Conservation (phyloP, 179 eudicot species). For the Patellifolia procumbens region DNA sequence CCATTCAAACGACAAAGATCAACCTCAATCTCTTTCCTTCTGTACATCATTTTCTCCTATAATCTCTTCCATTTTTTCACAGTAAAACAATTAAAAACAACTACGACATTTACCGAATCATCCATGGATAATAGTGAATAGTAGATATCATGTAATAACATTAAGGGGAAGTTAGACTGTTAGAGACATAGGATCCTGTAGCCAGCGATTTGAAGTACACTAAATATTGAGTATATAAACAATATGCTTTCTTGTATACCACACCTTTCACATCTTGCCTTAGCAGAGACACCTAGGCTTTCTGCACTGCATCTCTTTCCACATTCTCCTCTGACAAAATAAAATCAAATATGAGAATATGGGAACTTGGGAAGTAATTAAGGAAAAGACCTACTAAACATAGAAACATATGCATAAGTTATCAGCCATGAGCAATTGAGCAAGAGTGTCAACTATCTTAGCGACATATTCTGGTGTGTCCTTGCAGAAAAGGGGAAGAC, state of each 20-base stretch:
- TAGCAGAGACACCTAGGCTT: conserved; percentile 88
- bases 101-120: neutral
- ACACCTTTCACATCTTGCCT: conserved; percentile 97
- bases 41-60: too few species aligned
- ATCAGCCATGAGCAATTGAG: conserved; percentile 93
- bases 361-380: too few species aligned
- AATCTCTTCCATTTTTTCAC: too few species aligned
- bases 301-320: conserved; percentile 96
- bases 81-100: neutral
- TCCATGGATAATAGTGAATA: neutral
- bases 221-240: neutral
- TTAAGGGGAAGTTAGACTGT: neutral
- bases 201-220: neutral
- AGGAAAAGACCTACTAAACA: neutral
- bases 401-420: conserved; percentile 25
- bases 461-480: conserved; percentile 88
- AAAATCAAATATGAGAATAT: conserved; percentile 13
- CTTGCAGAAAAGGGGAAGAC: conserved; percentile 97
- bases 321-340: conserved; percentile 78
- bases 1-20: too few species aligned
- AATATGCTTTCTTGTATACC: neutral
- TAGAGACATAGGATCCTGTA: neutral
- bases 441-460: conserved; percentile 89
- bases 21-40: too few species aligned
- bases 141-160: neutral